Evolutionary conservation across 23 red algal genomes (phyloP), one percentile per base, ranked within the genome.

Genomic region (Gracilaria vermiculophylla): DNA sequence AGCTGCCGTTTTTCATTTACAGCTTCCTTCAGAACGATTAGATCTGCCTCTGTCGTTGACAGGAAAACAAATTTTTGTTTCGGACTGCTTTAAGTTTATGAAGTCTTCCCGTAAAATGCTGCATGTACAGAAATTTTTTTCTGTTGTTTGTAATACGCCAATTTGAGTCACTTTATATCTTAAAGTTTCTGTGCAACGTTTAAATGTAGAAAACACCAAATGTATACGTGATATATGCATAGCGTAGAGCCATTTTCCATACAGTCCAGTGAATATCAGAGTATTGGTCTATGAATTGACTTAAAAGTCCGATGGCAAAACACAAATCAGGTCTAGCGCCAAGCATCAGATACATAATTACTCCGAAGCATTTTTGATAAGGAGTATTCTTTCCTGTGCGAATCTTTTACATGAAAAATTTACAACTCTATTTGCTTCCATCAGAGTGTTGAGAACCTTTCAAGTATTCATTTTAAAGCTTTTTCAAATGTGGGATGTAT

Each of bases 211-310:
- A 66, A 4, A 9, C 36, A 36, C 2, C 14, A 11, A 15, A 45
- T 55, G 34, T 19, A 45, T 42, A 45, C 5, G 56, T 67, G 37
- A 21, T 37, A 25, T 42, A 19, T 24, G 47, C 33, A 61, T 65
- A 82, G 17, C 78, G 15, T 21, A 66, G 40, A 47, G 47, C 56
- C 47, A 55, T 66, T 82, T 82, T 82, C 37, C 53, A 55, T 65
- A 1, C 31, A 6, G 11, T 66, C 78, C 78, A 82, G 49, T 82
- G 55, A 23, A 16, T 3, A 11, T 0, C 20, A 21, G 2, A 48
- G 23, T 55, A 57, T 19, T 82, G 15, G 2, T 47, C 57, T 14
- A 41, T 17, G 27, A 49, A 61, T 45, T 61, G 53, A 40, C 55
- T 66, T 9, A 82, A 47, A 14, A 65, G 0, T 35, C 57, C 57